Conservation (phyloP, 352 stramenopile genomes). For the Globisporangium splendens region DNA sequence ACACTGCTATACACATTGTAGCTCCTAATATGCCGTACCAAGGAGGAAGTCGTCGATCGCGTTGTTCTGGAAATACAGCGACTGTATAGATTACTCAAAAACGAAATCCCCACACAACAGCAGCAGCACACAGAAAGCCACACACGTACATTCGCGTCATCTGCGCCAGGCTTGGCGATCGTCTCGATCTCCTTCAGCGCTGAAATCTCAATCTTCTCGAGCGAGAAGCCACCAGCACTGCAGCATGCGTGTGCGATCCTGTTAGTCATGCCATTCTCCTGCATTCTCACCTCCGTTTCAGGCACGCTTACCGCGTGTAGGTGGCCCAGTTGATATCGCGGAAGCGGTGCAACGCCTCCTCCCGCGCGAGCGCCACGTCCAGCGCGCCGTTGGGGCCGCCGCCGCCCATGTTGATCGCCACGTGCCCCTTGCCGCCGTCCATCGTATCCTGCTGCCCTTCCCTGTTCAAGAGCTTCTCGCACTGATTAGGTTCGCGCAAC, state of each 20-base stretch:
- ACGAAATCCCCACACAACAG: not conserved
- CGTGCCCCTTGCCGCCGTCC: constrained; percentile 52
- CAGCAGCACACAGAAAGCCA: not conserved
- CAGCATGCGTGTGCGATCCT: not conserved
- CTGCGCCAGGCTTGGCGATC: constrained; percentile 58
- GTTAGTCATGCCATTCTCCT: not conserved
- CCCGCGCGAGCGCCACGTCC: constrained; percentile 67
- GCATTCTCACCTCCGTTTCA: not conserved
- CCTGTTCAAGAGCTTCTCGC: not conserved
- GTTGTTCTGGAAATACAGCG: constrained; percentile 38
- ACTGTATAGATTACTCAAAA: constrained; percentile 19
- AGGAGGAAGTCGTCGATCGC: constrained; percentile 72
- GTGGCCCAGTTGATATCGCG: constrained; percentile 89
- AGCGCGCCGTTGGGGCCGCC: constrained; percentile 37
- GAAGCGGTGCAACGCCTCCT: constrained; percentile 85
- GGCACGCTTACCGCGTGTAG: constrained; percentile 63
- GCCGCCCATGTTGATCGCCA: constrained; percentile 63
- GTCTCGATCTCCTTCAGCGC: constrained; percentile 82
- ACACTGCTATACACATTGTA: not conserved
- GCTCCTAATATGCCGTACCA: constrained; percentile 17
- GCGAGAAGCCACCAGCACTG: constrained; percentile 72
- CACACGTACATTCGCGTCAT: constrained; percentile 54
- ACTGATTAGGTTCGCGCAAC: not conserved
- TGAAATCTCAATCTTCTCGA: constrained; percentile 84
- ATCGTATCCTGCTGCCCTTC: constrained; percentile 17